Evolutionary conservation across 306 rosid species (phyloP), one percentile per base, ranked within the genome.

Genomic region (Crotalaria pallida): DNA sequence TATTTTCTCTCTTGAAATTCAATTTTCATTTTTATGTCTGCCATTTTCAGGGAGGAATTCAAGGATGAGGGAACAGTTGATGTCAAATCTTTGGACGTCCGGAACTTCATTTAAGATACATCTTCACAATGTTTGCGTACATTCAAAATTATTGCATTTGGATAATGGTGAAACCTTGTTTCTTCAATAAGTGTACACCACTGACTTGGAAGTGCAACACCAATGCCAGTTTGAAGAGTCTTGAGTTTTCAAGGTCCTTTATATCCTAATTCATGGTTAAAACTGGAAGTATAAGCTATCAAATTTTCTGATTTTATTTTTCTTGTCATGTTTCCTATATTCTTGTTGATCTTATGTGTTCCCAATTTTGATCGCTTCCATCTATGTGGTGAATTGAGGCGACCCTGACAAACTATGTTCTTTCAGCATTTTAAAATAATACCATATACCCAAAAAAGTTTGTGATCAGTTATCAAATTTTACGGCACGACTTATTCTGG

Each of bases 1-100:
- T n/a, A n/a, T n/a, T n/a, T n/a, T n/a, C n/a, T n/a, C n/a, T n/a
- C 13, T 8, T 23, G 40, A 16, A 16, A 75, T 45, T 67, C 7
- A 67, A 41, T 45, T 60, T 59, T 26, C 10, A 27, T 72, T 33
- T 21, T 62, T 16, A 19, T 48, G 48, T 59, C 73, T 71, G 68
- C 34, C 29, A 71, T 87, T 77, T 77, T 73, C 89, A 94, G 98
- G 85, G 98, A 94, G 86, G 98, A 94, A 74, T 94, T 94, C 81
- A 94, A 94, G 86, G 95, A 87, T 65, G 98, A 94, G 77, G 74
- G 51, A 57, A 71, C 70, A 66, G 86, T 73, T 33, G 88, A 84
- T 18, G 79, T 74, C 29, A 94, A 90, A 85, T 78, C 96, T 41
- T 80, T 94, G 89, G 98, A 94, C 73, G 82, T 90, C 65, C 79